A percentile compares a stretch with the other conserved stretches of the same genome.
These are phyloP conservation scores for Hygrocybe punicea DNA, from an alignment of 768 basidiomycete genomes.

Conservation along the genomic window DNA sequence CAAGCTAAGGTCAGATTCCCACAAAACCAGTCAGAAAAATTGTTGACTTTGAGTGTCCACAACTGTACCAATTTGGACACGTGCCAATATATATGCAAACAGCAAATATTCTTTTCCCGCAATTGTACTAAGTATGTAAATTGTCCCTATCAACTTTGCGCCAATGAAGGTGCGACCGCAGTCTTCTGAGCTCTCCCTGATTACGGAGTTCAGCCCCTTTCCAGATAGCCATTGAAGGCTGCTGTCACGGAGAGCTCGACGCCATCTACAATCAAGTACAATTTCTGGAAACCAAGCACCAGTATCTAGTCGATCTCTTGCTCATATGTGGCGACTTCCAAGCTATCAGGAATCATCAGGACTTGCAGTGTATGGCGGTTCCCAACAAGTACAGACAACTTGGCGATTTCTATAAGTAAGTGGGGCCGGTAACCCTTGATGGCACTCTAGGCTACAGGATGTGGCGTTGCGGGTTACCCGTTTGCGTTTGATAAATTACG, in stretches of 20 bases:
- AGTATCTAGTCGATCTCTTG: slow-evolving; percentile 75
- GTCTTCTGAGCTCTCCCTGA: no score
- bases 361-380: slow-evolving; percentile 87
- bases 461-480: no score
- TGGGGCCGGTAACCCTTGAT: slow-evolving; percentile 13
- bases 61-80: no score
- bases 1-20: no score
- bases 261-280: slow-evolving; percentile 74
- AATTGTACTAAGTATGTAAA: no score
- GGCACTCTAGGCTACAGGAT: background rate
- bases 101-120: no score
- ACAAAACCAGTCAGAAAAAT: no score
- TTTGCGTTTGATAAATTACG: no score
- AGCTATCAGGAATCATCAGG: slow-evolving; percentile 80
- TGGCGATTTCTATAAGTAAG: slow-evolving; percentile 79
- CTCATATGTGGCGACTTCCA: slow-evolving; percentile 97
- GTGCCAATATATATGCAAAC: no score
- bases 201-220: background rate
- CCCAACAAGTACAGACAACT: slow-evolving; percentile 84
- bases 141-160: no score
- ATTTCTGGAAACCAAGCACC: slow-evolving; percentile 55
- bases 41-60: no score
- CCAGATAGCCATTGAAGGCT: slow-evolving; percentile 88
- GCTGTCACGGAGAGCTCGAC: slow-evolving; percentile 93
- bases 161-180: background rate